Evolutionary conservation across 345 rosid genomes (phyloP).

Genomic region (Toxicodendron radicans): DNA sequence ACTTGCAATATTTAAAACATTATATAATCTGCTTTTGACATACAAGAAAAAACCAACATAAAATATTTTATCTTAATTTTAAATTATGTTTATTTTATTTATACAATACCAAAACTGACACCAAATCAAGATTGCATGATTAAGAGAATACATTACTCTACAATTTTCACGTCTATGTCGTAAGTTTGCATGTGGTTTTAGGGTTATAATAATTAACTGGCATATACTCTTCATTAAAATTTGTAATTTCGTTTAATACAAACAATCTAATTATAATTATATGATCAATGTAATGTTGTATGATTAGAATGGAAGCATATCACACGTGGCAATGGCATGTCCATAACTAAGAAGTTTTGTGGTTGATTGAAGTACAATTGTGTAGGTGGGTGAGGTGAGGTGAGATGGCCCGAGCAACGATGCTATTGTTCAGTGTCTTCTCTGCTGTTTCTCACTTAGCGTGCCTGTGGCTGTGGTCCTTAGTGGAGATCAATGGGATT

Average conservation of each 20-base stretch:
- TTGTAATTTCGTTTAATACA: no score
- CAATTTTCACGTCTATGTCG: no score
- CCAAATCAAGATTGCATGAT: slow-evolving; percentile 5
- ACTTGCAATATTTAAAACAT: neutral
- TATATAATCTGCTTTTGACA: slow-evolving; percentile 5
- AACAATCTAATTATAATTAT: no score
- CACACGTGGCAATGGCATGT: neutral
- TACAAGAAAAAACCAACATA: neutral
- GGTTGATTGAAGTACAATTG: no score
- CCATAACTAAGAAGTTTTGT: no score
- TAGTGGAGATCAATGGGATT: neutral
- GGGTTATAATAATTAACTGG: no score
- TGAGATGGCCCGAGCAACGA: slow-evolving; percentile 4
- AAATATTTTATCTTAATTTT: neutral
- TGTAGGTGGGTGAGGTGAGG: neutral
- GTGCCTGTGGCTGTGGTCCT: neutral
- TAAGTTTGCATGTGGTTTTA: neutral
- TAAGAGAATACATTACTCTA: neutral
- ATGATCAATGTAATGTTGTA: no score
- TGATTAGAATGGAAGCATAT: no score
- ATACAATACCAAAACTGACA: neutral
- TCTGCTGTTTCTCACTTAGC: slow-evolving; percentile 4
- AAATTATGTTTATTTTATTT: neutral
- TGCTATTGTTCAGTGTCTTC: neutral
- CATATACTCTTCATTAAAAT: no score